Conservation (phyloP, 2,329 filamentous ascomycete species). For the Phialemoniopsis sp. region DNA sequence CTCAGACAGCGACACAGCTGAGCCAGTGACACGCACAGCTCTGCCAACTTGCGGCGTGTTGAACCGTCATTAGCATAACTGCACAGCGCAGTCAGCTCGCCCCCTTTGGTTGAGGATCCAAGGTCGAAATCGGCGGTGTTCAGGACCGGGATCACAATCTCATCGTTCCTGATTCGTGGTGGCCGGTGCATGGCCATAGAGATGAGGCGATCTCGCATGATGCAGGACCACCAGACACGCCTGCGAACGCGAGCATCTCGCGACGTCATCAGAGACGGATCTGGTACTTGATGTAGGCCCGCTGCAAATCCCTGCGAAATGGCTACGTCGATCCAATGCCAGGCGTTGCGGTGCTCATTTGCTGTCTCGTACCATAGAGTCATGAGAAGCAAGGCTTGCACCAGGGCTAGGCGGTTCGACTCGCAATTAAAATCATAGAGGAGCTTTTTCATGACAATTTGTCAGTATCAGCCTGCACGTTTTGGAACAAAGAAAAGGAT, state of each 20-base stretch:
- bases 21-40: no score
- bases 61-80: no score
- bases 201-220: slow-evolving; percentile 5
- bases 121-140: no score
- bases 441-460: slow-evolving; percentile 25
- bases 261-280: slow-evolving; percentile 55
- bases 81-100: no score
- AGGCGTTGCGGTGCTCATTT: slow-evolving; percentile 67
- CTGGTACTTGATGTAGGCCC: slow-evolving; percentile 61
- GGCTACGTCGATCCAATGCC: slow-evolving; percentile 61
- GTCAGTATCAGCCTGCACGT: slow-evolving; percentile 20
- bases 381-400: slow-evolving; percentile 62
- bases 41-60: no score
- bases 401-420: slow-evolving; percentile 60
- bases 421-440: slow-evolving; percentile 71
- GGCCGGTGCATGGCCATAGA: slow-evolving; percentile 4
- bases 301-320: slow-evolving; percentile 60
- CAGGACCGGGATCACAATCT: slow-evolving; percentile 62
- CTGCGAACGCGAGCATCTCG: slow-evolving; percentile 61
- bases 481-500: slow-evolving; percentile 18
- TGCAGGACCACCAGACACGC: slow-evolving; percentile 23
- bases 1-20: no score
- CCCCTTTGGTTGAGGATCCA: no score
- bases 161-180: slow-evolving; percentile 5
- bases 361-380: slow-evolving; percentile 69